Evolutionary conservation across 2,329 filamentous ascomycete genomes (phyloP), one percentile per base, ranked within the genome.

Genomic region (Phyllosticta citriasiana): DNA sequence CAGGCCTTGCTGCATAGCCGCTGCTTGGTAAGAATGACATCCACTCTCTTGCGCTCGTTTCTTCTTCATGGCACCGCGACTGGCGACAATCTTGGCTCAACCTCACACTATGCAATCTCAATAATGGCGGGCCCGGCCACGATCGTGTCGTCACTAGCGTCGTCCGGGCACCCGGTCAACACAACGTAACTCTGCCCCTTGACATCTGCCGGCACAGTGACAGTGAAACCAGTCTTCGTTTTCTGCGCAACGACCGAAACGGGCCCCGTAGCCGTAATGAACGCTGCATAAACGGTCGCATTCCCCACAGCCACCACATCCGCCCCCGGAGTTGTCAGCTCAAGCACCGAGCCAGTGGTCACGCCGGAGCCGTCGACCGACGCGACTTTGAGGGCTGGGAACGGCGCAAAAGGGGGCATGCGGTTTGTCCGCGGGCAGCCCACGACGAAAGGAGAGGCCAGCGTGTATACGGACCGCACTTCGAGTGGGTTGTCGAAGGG

Each of bases 381-480:
- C 50, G 55, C 55, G 5, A 65, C 62, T 16, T 60, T 63, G 3
- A 87, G 73, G 12, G 69, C 64, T 4, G 84, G 82, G 73, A 87
- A 86, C 0, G 83, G 80, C 73, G 79, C 84, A 68, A 88, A 80
- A 1, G 84, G 83, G 1, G 88, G 76, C 1, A 74, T 65, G 0
- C 78, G 73, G 69, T 86, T 86, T 65, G 72, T 75, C 6, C 73
- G 64, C 1, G 85, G 83, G 71, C 84, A 88, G 2, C 73, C 71
- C 4, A 71, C 76, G 70, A 88, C 85, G 73, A 88, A 88, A 60
- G 77, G 75, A 0, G 83, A 78, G 0, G 85, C 85, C n/a, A 88
- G 79, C 2, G 84, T 84, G 77, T 80, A 86, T 55, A 88, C 84
- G 66, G 80, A 73, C 70, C 85, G 80, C 68, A 82, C 77, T 65